Evolutionary conservation across 441 rosid genomes (phyloP).

Genomic region (Pelargonium fulgidum): DNA sequence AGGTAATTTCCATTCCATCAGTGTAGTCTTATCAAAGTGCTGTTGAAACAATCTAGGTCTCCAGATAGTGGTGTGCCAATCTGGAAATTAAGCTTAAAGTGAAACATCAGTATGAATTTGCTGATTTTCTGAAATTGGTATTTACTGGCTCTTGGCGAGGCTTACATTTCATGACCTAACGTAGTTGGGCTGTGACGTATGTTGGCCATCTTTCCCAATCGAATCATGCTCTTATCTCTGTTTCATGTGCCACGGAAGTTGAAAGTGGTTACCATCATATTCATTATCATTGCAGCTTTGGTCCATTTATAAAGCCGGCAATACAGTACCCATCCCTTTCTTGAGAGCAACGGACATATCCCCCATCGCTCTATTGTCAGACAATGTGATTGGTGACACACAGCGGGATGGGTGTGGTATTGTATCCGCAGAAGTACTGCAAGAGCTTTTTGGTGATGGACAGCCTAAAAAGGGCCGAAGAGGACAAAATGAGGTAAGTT

Average conservation of each 20-base stretch:
- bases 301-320: slow-evolving; percentile 98
- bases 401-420: slow-evolving; percentile 45
- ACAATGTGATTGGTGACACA: slow-evolving; percentile 66
- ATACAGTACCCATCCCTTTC: slow-evolving; percentile 97
- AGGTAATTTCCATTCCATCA: slow-evolving; percentile 43
- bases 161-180: not conserved
- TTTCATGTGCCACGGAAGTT: not conserved
- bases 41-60: not conserved
- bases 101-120: not conserved
- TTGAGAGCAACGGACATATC: slow-evolving; percentile 97
- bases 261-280: slow-evolving; percentile 5
- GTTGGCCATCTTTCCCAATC: not conserved
- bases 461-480: slow-evolving; percentile 74
- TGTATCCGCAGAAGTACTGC: slow-evolving; percentile 66
- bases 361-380: slow-evolving; percentile 92
- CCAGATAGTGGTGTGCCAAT: not conserved
- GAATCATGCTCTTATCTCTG: not conserved
- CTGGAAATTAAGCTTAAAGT: not conserved
- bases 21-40: slow-evolving; percentile 9
- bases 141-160: not conserved
- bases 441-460: slow-evolving; percentile 90
- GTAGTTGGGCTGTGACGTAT: not conserved
- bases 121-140: not conserved
- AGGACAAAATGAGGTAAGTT: slow-evolving; percentile 73
- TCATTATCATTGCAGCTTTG: slow-evolving; percentile 56